Evolutionary conservation across 139 green algal genomes (phyloP).

Genomic region (Pseudopediastrum boryanum): DNA sequence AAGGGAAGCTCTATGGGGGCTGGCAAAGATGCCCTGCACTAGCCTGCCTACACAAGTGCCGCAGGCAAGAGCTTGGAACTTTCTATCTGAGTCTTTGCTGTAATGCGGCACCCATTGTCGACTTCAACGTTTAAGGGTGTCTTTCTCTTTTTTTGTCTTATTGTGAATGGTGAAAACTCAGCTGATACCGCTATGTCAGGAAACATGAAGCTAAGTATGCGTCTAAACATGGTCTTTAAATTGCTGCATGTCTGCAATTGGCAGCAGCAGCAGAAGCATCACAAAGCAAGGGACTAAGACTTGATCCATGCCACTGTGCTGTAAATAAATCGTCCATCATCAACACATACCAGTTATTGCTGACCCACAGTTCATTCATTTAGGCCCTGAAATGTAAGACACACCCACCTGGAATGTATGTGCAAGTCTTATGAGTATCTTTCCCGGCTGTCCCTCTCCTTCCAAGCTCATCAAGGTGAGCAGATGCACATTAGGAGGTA

Average conservation of each 20-base stretch:
- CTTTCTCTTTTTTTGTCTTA: too few relatives aligned
- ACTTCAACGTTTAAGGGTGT: too few relatives aligned
- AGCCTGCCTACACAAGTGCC: too few relatives aligned
- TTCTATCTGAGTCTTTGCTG: too few relatives aligned
- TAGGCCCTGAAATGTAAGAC: not conserved
- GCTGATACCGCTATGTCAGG: too few relatives aligned
- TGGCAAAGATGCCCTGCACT: too few relatives aligned
- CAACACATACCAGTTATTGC: not conserved
- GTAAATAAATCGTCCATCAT: not conserved
- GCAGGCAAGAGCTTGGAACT: too few relatives aligned
- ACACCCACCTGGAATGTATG: slow-evolving; percentile 50
- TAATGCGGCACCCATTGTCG: too few relatives aligned
- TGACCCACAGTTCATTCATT: slow-evolving; percentile 1
- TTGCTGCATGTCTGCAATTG: not conserved
- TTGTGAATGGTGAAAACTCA: too few relatives aligned
- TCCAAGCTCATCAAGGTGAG: slow-evolving; percentile 51
- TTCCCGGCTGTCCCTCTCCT: not conserved
- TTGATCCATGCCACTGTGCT: not conserved
- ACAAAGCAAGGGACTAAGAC: not conserved
- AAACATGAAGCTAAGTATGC: too few relatives aligned
- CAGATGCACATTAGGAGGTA: slow-evolving; percentile 61
- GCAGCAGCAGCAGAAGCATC: not conserved
- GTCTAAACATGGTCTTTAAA: not conserved
- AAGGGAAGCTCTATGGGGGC: too few relatives aligned
- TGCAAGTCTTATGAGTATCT: slow-evolving; percentile 54